Evolutionary conservation across 2,329 filamentous ascomycete species (phyloP).

Genomic region (Penicillium expansum): DNA sequence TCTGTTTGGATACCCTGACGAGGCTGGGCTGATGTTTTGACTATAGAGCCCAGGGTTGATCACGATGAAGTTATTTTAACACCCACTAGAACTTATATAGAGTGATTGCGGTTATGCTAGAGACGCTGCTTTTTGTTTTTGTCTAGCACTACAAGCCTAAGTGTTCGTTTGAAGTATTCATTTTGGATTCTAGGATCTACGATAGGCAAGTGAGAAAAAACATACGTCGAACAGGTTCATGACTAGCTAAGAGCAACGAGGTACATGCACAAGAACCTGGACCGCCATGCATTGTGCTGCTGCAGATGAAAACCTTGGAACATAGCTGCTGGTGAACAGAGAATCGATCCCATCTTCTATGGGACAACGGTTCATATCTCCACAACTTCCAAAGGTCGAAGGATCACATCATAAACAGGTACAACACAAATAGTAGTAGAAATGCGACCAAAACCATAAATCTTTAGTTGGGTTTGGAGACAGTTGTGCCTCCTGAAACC

Average conservation of each 20-base stretch:
- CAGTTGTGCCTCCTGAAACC: constrained; percentile 35
- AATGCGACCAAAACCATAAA: background rate
- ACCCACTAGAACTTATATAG: background rate
- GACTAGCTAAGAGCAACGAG: constrained; percentile 9
- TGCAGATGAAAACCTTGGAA: constrained; percentile 9
- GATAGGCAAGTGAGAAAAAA: background rate
- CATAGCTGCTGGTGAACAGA: background rate
- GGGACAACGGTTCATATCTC: background rate
- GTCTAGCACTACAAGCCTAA: background rate
- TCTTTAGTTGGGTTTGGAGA: constrained; percentile 29
- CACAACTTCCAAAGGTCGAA: background rate
- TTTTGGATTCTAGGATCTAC: background rate
- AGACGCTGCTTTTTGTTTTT: background rate
- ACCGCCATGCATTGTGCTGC: constrained; percentile 11
- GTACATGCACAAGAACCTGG: background rate
- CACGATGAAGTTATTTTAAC: background rate
- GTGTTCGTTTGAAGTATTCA: background rate
- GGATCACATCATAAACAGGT: background rate
- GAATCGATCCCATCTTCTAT: background rate
- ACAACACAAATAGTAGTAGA: background rate
- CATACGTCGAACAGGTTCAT: constrained; percentile 4
- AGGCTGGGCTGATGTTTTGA: background rate
- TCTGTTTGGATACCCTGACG: background rate
- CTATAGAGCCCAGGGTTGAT: background rate
- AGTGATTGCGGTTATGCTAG: background rate